Conservation (phyloP, 2,329 filamentous ascomycete genomes). For the Paracamarosporium sp. region DNA sequence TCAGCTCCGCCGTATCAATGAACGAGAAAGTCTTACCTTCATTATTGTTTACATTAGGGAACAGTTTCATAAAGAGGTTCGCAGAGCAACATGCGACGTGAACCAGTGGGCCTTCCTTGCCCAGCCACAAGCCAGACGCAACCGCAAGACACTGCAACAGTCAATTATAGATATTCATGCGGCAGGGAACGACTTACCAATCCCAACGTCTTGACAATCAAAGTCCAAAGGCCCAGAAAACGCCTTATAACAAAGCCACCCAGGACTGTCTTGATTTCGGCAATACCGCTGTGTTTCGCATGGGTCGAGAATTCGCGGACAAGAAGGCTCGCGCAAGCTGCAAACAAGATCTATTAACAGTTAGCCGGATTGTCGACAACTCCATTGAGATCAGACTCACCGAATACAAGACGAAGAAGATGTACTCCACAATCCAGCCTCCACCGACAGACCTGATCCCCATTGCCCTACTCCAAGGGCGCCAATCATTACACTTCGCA, state of each 20-base stretch:
- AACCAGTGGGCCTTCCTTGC: constrained; percentile 93
- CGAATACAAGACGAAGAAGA: constrained; percentile 85
- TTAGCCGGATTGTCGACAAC: constrained; percentile 25
- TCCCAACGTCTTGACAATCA: constrained; percentile 88
- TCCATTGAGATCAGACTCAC: constrained; percentile 57
- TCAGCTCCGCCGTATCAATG: constrained; percentile 21
- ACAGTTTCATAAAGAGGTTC: constrained; percentile 91
- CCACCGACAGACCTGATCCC: constrained; percentile 70
- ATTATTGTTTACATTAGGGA: constrained; percentile 80
- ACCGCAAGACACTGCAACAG: constrained; percentile 79
- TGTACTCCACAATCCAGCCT: constrained; percentile 83
- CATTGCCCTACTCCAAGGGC: constrained; percentile 79
- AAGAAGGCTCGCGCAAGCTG: constrained; percentile 76
- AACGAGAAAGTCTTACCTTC: constrained; percentile 67
- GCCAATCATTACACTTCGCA: constrained; percentile 86
- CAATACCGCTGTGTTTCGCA: constrained; percentile 94
- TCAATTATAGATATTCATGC: constrained; percentile 30
- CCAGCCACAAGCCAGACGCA: constrained; percentile 93
- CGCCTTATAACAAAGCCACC: constrained; percentile 91
- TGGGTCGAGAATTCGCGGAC: constrained; percentile 86
- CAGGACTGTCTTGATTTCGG: constrained; percentile 95
- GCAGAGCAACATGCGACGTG: constrained; percentile 97
- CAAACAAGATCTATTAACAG: constrained; percentile 71
- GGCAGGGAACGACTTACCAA: constrained; percentile 64
- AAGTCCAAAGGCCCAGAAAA: constrained; percentile 87